A percentile compares a stretch with the other conserved stretches of the same genome.
Evolutionary conservation across 2,329 filamentous ascomycete genomes (phyloP).

Genomic region (Chrysosporium queenslandicum): DNA sequence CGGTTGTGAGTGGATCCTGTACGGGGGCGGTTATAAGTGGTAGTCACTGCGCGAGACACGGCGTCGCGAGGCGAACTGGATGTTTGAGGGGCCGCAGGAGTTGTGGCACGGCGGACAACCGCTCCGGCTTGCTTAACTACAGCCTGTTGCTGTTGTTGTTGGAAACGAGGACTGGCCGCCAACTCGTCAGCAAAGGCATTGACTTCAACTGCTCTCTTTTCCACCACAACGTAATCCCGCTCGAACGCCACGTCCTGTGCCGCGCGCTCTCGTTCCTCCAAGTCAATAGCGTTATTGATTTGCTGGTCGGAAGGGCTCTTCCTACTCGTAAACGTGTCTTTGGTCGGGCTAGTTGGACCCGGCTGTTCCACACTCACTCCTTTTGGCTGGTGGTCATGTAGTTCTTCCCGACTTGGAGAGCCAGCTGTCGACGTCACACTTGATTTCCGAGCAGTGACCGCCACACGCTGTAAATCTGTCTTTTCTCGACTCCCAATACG

Average conservation of each 20-base stretch:
- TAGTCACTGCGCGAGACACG: slow-evolving; percentile 63
- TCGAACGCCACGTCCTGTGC: slow-evolving; percentile 85
- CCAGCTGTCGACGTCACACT: slow-evolving; percentile 29
- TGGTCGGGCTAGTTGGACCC: slow-evolving; percentile 36
- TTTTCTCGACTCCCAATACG: slow-evolving; percentile 29
- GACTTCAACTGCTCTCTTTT: slow-evolving; percentile 90
- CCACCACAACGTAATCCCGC: slow-evolving; percentile 88
- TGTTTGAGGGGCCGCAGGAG: slow-evolving; percentile 60
- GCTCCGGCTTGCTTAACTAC: slow-evolving; percentile 49
- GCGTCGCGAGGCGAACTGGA: slow-evolving; percentile 46
- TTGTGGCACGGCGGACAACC: slow-evolving; percentile 66
- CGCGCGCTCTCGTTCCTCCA: slow-evolving; percentile 52
- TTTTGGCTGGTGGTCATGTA: slow-evolving; percentile 43
- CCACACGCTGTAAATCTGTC: slow-evolving; percentile 23
- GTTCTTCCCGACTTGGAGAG: slow-evolving; percentile 34
- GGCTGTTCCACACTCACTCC: slow-evolving; percentile 40
- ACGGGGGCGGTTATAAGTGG: slow-evolving; percentile 55
- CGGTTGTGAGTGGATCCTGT: slow-evolving; percentile 57
- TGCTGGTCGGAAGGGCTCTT: slow-evolving; percentile 22
- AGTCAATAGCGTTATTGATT: slow-evolving; percentile 28
- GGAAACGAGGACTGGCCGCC: slow-evolving; percentile 65
- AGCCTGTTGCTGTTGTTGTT: slow-evolving; percentile 36
- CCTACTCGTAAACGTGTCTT: slow-evolving; percentile 38
- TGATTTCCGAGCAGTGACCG: slow-evolving; percentile 27
- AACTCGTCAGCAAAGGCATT: slow-evolving; percentile 95